Conservation (phyloP, 2,329 filamentous ascomycete species). For the Coniochaeta sp. region DNA sequence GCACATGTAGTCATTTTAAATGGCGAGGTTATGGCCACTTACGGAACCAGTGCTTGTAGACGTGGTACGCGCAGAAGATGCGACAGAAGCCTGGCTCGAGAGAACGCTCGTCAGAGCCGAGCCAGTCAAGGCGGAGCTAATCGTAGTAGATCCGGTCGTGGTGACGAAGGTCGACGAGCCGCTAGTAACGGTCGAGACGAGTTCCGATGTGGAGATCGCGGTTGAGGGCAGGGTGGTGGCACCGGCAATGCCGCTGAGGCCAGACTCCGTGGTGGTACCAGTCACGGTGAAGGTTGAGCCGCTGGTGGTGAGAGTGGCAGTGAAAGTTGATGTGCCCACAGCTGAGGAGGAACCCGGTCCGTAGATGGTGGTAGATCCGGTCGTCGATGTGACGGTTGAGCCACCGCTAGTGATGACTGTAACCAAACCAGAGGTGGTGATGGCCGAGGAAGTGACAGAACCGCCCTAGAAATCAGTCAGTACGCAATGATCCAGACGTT, state of each 20-base stretch:
- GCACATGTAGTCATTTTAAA: background rate
- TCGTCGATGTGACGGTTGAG: conserved; percentile 9
- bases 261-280: conserved; percentile 26
- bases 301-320: conserved; percentile 25
- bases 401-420: conserved; percentile 8
- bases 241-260: conserved; percentile 12
- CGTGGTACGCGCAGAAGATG: conserved; percentile 7
- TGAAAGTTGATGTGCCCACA: conserved; percentile 28
- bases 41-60: conserved; percentile 16
- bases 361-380: conserved; percentile 6
- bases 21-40: conserved; percentile 6
- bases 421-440: conserved; percentile 7
- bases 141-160: conserved; percentile 14
- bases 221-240: conserved; percentile 9
- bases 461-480: background rate
- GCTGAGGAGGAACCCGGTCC: conserved; percentile 9
- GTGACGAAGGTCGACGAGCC: conserved; percentile 13
- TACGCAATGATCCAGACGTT: background rate
- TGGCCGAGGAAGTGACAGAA: conserved; percentile 3
- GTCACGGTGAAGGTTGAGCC: conserved; percentile 24
- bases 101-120: conserved; percentile 13
- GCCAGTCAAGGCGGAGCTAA: conserved; percentile 11
- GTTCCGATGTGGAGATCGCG: conserved; percentile 7
- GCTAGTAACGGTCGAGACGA: conserved; percentile 10
- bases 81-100: conserved; percentile 11